A percentile compares a stretch with the other conserved stretches of the same genome.
Conservation (phyloP, 805 yeast genomes). For the Ogataea kodamae region DNA sequence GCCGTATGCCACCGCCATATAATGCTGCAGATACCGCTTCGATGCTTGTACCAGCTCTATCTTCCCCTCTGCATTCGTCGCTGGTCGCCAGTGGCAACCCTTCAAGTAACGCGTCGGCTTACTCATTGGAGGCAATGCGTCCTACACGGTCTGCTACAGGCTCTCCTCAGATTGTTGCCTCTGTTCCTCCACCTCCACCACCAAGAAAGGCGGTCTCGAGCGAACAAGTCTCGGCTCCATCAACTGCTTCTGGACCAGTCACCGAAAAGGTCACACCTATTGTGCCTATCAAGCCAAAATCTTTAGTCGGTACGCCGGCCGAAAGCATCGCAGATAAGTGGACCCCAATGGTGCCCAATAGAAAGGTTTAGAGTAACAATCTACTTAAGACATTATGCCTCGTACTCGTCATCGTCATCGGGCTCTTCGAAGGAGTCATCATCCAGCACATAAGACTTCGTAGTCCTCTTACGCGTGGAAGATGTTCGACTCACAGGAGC, state of each 20-base stretch:
- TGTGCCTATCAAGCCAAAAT: constrained; percentile 32
- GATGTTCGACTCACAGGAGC: constrained; percentile 14
- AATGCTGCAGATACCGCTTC: constrained; percentile 19
- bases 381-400: constrained; percentile 11
- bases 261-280: constrained; percentile 29
- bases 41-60: constrained; percentile 25
- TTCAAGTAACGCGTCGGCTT: constrained; percentile 2
- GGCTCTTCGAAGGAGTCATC: constrained; percentile 12
- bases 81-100: constrained; percentile 6
- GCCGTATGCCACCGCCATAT: constrained; percentile 26
- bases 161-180: constrained; percentile 28
- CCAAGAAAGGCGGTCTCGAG: constrained; percentile 18
- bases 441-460: constrained; percentile 21
- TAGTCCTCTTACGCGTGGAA: constrained; percentile 16
- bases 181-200: constrained; percentile 31
- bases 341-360: constrained; percentile 34
- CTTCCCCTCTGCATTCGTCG: constrained; percentile 16
- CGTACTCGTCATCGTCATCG: constrained; percentile 20
- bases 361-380: constrained; percentile 16
- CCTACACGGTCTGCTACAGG: constrained; percentile 31
- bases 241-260: neutral
- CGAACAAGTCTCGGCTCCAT: constrained; percentile 6
- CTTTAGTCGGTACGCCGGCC: constrained; percentile 19
- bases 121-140: constrained; percentile 27
- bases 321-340: constrained; percentile 18